Evolutionary conservation across 768 basidiomycete genomes (phyloP).

Genomic region (Mycena floridula): DNA sequence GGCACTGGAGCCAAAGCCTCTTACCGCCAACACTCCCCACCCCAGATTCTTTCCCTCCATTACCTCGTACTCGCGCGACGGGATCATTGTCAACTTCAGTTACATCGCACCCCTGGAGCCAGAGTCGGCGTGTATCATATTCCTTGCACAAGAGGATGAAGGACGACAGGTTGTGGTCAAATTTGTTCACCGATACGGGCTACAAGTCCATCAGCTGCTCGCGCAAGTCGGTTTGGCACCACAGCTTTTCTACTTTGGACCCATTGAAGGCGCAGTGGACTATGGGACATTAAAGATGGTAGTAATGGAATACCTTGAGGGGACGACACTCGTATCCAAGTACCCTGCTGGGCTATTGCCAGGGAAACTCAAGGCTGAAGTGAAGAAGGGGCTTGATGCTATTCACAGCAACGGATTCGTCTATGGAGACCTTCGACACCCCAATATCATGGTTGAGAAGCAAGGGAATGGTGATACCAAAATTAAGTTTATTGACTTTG

Average conservation of each 20-base stretch:
- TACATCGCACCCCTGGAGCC: slow-evolving; percentile 9
- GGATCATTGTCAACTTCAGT: slow-evolving; percentile 1
- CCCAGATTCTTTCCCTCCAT: slow-evolving; percentile 11
- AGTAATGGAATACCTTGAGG: neutral
- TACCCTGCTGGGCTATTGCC: neutral
- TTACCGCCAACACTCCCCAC: neutral
- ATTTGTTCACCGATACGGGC: slow-evolving; percentile 20
- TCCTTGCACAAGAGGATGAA: neutral
- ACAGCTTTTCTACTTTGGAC: neutral
- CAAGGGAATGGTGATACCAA: neutral
- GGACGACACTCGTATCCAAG: neutral
- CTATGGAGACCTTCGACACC: neutral
- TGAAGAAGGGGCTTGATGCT: neutral
- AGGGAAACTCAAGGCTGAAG: neutral
- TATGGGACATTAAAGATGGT: neutral
- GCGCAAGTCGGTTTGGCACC: slow-evolving; percentile 3
- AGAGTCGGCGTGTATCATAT: slow-evolving; percentile 8
- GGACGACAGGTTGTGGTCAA: slow-evolving; percentile 17
- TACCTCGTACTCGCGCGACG: neutral
- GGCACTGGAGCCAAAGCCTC: neutral
- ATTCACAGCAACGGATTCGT: neutral
- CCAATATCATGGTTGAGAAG: neutral
- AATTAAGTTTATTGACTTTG: neutral
- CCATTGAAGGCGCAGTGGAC: neutral
- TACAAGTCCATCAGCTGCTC: slow-evolving; percentile 14